phyloP scores from a whole-genome alignment of 257 asterid genomes.

The Gentiana macrophylla region DNA sequence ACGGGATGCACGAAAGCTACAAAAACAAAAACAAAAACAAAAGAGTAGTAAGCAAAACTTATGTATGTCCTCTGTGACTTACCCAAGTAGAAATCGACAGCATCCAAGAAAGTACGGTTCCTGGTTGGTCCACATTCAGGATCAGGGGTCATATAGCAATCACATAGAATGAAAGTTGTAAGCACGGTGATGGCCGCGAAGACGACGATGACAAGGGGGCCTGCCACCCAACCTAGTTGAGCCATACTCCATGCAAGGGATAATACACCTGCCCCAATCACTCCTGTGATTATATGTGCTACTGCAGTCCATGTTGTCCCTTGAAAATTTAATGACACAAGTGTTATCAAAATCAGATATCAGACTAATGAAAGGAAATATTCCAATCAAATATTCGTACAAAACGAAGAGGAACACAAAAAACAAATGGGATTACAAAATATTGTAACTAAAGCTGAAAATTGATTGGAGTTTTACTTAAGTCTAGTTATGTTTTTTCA shows the following conservation, averaged over 20 bases:
- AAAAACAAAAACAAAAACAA: no score
- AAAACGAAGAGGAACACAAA: not conserved
- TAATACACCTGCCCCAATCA: conserved; percentile 78
- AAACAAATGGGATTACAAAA: not conserved
- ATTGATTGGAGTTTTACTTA: no score
- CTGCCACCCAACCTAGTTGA: conserved; percentile 81
- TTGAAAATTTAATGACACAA: not conserved
- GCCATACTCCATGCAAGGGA: conserved; percentile 78
- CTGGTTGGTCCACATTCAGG: conserved; percentile 15
- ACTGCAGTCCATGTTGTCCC: conserved; percentile 69
- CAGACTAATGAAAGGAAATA: no score
- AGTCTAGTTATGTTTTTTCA: no score
- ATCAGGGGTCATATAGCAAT: conserved; percentile 47
- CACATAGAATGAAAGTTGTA: conserved; percentile 42
- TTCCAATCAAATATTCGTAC: no score
- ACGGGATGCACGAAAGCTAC: no score
- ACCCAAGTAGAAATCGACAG: conserved; percentile 36
- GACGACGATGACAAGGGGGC: conserved; percentile 43
- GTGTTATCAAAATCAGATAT: no score
- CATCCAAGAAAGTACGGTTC: conserved; percentile 53
- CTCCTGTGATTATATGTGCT: conserved; percentile 76
- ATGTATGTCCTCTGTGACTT: not conserved
- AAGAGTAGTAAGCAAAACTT: no score
- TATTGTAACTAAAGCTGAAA: no score
- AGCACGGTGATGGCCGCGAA: conserved; percentile 52